phyloP scores from a whole-genome alignment of 2,329 filamentous ascomycete species.

The Fragosphaeria purpurea region DNA sequence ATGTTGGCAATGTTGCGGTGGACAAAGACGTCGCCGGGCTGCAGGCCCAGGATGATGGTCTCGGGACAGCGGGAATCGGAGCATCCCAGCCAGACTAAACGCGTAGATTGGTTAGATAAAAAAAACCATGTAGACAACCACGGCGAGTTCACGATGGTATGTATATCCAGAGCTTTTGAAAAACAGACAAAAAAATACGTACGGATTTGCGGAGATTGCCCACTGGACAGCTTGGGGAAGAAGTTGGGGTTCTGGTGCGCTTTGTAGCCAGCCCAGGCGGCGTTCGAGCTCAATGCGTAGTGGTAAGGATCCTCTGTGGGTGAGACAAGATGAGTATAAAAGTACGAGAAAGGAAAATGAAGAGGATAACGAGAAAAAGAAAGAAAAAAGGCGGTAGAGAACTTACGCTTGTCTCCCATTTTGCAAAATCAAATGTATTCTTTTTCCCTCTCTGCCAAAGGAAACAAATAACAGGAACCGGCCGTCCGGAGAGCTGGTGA shows the following conservation, averaged over 20 bases:
- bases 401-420: no score
- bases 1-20: slow-evolving; percentile 90
- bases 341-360: background rate
- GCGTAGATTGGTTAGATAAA: background rate
- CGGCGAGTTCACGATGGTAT: no score
- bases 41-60: slow-evolving; percentile 66
- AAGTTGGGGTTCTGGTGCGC: slow-evolving; percentile 57
- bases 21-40: slow-evolving; percentile 78
- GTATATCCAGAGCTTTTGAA: background rate
- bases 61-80: slow-evolving; percentile 79
- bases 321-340: no score
- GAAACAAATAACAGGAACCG: no score
- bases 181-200: slow-evolving; percentile 7
- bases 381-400: no score
- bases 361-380: no score
- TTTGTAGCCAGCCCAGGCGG: slow-evolving; percentile 58
- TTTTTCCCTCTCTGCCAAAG: no score
- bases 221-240: slow-evolving; percentile 56
- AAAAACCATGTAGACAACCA: background rate
- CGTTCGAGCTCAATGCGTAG: slow-evolving; percentile 57
- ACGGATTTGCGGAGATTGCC: slow-evolving; percentile 57
- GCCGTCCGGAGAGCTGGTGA: no score
- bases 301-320: slow-evolving; percentile 45
- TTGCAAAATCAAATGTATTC: no score
- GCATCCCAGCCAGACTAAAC: slow-evolving; percentile 73